phyloP scores from a whole-genome alignment of 306 rosid species.

The Gynostemma pentaphyllum region DNA sequence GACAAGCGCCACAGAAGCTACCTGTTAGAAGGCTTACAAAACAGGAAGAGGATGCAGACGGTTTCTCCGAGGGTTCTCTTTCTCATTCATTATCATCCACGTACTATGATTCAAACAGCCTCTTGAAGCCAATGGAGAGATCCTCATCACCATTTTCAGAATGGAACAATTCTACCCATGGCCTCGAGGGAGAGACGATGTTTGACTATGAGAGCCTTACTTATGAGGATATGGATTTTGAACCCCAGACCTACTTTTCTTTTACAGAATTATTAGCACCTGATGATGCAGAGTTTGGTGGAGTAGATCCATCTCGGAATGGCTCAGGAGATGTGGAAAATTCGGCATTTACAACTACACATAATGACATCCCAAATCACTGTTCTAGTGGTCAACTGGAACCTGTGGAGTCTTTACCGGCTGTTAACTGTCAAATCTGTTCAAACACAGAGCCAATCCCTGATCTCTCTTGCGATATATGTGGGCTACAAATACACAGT shows the following conservation, averaged over 20 bases:
- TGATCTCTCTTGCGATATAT: conserved; percentile 57
- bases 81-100: conserved; percentile 22
- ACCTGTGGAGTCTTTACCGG: conserved; percentile 17
- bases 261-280: conserved; percentile 55
- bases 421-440: conserved; percentile 38
- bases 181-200: conserved; percentile 22
- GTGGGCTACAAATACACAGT: conserved; percentile 60
- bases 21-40: conserved; percentile 71
- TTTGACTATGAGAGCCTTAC: conserved; percentile 32
- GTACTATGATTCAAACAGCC: conserved; percentile 18
- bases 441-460: conserved; percentile 45
- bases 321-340: conserved; percentile 28
- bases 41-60: conserved; percentile 55
- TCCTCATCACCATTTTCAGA: conserved; percentile 24
- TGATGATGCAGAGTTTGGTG: conserved; percentile 40
- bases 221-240: conserved; percentile 44
- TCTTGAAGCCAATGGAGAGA: conserved; percentile 21
- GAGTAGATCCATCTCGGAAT: conserved; percentile 34
- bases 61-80: conserved; percentile 24
- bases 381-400: conserved; percentile 15
- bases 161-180: conserved; percentile 30
- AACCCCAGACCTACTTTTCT: conserved; percentile 72
- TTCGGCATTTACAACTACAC: conserved; percentile 13
- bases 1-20: conserved; percentile 57
- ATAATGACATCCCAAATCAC: conserved; percentile 22